These are phyloP conservation scores for Exophiala sp. DNA, from an alignment of 2,329 filamentous ascomycete genomes.

Conservation along the genomic window DNA sequence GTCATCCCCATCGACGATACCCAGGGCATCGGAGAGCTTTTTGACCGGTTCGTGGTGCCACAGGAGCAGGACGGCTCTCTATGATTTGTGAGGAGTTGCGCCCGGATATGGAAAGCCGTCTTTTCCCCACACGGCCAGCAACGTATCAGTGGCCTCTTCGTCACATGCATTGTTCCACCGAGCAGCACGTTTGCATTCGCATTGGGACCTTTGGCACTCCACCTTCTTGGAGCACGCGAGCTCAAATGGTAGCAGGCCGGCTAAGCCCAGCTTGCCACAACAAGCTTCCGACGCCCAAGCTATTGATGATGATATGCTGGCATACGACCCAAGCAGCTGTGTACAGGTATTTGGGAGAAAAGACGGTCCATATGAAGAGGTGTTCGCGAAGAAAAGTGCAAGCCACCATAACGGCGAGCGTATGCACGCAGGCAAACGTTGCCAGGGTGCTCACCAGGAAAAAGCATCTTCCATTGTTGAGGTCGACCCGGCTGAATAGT, in stretches of 20 bases:
- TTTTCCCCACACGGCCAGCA: too few species aligned
- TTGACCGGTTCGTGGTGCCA: slow-evolving; percentile 31
- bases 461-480: slow-evolving; percentile 32
- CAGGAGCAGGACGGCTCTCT: slow-evolving; percentile 4
- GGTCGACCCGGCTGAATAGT: slow-evolving; percentile 12
- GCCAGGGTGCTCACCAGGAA: slow-evolving; percentile 52
- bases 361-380: slow-evolving; percentile 97
- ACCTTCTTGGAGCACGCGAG: too few species aligned
- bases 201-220: too few species aligned
- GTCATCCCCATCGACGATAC: slow-evolving; percentile 34
- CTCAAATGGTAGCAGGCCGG: too few species aligned
- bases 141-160: too few species aligned
- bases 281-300: slow-evolving; percentile 46
- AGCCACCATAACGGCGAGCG: slow-evolving; percentile 75
- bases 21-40: slow-evolving; percentile 34
- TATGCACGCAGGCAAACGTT: slow-evolving; percentile 59
- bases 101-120: too few species aligned
- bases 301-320: slow-evolving; percentile 70
- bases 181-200: too few species aligned
- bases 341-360: slow-evolving; percentile 93
- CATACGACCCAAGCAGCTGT: slow-evolving; percentile 80
- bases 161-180: too few species aligned
- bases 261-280: slow-evolving; percentile 1
- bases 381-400: slow-evolving; percentile 80
- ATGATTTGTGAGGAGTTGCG: too few species aligned